phyloP scores from a whole-genome alignment of 2,329 filamentous ascomycete species.

The Alternaria incomplexa region DNA sequence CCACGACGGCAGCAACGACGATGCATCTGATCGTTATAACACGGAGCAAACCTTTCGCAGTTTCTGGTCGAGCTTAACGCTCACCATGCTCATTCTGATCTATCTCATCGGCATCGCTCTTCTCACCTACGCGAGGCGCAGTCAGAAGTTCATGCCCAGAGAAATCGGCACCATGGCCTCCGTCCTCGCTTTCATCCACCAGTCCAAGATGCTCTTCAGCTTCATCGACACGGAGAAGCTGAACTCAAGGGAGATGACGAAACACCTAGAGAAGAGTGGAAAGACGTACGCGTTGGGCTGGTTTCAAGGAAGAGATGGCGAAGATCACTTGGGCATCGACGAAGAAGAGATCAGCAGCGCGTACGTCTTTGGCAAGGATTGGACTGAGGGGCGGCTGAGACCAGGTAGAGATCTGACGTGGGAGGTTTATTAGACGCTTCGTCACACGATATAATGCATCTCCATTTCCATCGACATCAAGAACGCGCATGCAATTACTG shows the following conservation, averaged over 20 bases:
- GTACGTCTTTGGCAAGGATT: slow-evolving; percentile 68
- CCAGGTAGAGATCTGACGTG: slow-evolving; percentile 37
- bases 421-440: slow-evolving; percentile 24
- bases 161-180: slow-evolving; percentile 80
- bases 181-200: slow-evolving; percentile 78
- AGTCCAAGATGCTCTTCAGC: slow-evolving; percentile 78
- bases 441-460: background rate
- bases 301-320: slow-evolving; percentile 75
- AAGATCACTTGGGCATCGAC: slow-evolving; percentile 78
- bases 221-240: slow-evolving; percentile 74
- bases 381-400: slow-evolving; percentile 41
- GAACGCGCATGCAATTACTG: background rate
- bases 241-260: slow-evolving; percentile 66
- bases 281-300: slow-evolving; percentile 78
- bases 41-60: slow-evolving; percentile 58
- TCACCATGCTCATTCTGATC: slow-evolving; percentile 68
- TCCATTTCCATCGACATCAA: background rate
- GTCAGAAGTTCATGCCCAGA: slow-evolving; percentile 74
- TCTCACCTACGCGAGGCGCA: slow-evolving; percentile 66
- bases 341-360: slow-evolving; percentile 71
- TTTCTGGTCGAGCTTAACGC: slow-evolving; percentile 69
- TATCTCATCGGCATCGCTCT: slow-evolving; percentile 67
- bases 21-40: slow-evolving; percentile 33
- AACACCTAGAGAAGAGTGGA: slow-evolving; percentile 63
- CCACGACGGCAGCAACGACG: background rate